These are phyloP conservation scores for Truncatella angustata DNA, from an alignment of 2,329 filamentous ascomycete genomes.

Conservation along the genomic window DNA sequence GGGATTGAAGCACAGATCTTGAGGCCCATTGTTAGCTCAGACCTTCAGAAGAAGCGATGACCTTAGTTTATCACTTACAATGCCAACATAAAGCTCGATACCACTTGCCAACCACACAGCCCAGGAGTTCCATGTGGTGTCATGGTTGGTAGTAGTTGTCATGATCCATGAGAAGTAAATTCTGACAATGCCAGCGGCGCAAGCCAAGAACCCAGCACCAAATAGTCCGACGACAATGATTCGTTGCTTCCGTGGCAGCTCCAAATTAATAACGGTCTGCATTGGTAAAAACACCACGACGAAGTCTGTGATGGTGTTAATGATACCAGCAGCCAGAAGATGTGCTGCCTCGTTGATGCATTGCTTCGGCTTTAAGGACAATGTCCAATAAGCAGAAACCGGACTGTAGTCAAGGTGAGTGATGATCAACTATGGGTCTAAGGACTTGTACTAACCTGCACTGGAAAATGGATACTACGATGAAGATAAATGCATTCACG, in stretches of 20 bases:
- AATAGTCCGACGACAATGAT: constrained; percentile 46
- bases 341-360: constrained; percentile 50
- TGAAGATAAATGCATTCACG: constrained; percentile 31
- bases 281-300: constrained; percentile 52
- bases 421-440: constrained; percentile 14
- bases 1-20: constrained; percentile 44
- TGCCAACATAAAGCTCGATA: constrained; percentile 42
- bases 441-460: constrained; percentile 31
- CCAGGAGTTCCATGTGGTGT: constrained; percentile 36
- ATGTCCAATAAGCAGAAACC: constrained; percentile 36
- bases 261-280: constrained; percentile 40
- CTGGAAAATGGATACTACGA: constrained; percentile 35
- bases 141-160: constrained; percentile 23
- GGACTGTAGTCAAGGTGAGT: constrained; percentile 31
- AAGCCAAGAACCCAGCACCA: constrained; percentile 47
- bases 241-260: constrained; percentile 46
- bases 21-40: neutral
- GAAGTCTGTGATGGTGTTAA: constrained; percentile 61
- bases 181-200: constrained; percentile 34
- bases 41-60: neutral
- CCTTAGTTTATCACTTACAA: constrained; percentile 26
- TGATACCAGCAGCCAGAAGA: constrained; percentile 51
- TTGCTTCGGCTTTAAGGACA: constrained; percentile 30
- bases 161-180: constrained; percentile 34
- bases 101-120: constrained; percentile 32